Conservation (phyloP, 108 stramenopile genomes). For the Schizochytrium sp. region DNA sequence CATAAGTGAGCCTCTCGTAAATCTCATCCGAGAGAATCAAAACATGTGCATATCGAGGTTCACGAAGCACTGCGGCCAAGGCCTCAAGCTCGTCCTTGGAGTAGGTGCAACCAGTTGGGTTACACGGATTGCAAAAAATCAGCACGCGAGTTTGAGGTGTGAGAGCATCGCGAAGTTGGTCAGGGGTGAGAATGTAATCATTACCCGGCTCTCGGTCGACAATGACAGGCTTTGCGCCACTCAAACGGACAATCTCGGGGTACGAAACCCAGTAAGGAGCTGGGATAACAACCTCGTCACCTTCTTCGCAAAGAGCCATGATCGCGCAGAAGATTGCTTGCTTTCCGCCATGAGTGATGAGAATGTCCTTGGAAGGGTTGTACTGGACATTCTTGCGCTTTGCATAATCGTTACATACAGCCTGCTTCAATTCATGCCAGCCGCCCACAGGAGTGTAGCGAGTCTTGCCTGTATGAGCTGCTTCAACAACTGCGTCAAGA, state of each 20-base stretch:
- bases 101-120: conserved; percentile 93
- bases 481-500: conserved; percentile 83
- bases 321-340: conserved; percentile 92
- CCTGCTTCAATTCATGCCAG: conserved; percentile 82
- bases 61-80: conserved; percentile 80
- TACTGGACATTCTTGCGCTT: conserved; percentile 85
- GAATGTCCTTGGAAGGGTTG: conserved; percentile 84
- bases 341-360: conserved; percentile 96
- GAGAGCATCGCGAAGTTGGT: conserved; percentile 78
- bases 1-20: conserved; percentile 93
- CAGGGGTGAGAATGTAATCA: conserved; percentile 85
- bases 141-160: conserved; percentile 82
- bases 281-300: conserved; percentile 91
- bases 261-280: conserved; percentile 97
- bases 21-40: conserved; percentile 93
- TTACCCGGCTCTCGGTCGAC: conserved; percentile 84
- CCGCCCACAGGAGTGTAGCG: conserved; percentile 95
- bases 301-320: conserved; percentile 84
- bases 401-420: conserved; percentile 87
- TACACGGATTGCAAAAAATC: conserved; percentile 96
- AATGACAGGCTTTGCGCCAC: conserved; percentile 87
- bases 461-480: conserved; percentile 80
- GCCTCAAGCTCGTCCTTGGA: conserved; percentile 74
- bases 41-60: conserved; percentile 79
- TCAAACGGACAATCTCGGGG: conserved; percentile 92